Evolutionary conservation across 1,139 yeast species (phyloP).

Genomic region (Lodderomyces oxycetoniae): DNA sequence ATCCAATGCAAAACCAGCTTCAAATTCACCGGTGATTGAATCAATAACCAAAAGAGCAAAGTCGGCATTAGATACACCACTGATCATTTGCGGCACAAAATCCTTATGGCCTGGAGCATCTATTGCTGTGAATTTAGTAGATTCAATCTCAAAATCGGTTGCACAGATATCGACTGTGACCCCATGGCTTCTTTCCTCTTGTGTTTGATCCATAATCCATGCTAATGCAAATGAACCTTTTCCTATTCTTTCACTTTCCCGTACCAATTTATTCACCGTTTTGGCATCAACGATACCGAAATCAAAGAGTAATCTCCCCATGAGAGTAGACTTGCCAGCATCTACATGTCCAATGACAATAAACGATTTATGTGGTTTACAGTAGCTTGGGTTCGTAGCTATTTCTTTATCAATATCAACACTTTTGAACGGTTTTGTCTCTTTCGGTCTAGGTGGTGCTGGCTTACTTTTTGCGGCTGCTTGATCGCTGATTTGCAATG

Average conservation of each 20-base stretch:
- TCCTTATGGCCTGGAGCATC: constrained; percentile 80
- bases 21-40: constrained; percentile 78
- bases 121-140: constrained; percentile 71
- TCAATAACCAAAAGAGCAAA: constrained; percentile 73
- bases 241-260: constrained; percentile 78
- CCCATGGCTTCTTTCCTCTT: constrained; percentile 84
- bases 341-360: constrained; percentile 96
- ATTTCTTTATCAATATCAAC: constrained; percentile 41
- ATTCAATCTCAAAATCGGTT: constrained; percentile 68
- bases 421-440: constrained; percentile 40
- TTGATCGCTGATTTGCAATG: constrained; percentile 19
- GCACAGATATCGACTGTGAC: constrained; percentile 93
- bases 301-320: constrained; percentile 85
- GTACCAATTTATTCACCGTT: constrained; percentile 68
- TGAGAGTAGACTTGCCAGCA: constrained; percentile 93
- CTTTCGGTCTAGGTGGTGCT: constrained; percentile 12
- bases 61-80: constrained; percentile 56
- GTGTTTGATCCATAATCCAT: constrained; percentile 96
- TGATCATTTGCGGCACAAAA: constrained; percentile 52
- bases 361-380: constrained; percentile 67
- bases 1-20: constrained; percentile 76
- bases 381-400: constrained; percentile 25
- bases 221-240: constrained; percentile 94
- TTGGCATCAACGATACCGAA: constrained; percentile 75
- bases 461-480: constrained; percentile 1